phyloP scores from a whole-genome alignment of 2,329 filamentous ascomycete genomes.

The Cladosporium sp. region DNA sequence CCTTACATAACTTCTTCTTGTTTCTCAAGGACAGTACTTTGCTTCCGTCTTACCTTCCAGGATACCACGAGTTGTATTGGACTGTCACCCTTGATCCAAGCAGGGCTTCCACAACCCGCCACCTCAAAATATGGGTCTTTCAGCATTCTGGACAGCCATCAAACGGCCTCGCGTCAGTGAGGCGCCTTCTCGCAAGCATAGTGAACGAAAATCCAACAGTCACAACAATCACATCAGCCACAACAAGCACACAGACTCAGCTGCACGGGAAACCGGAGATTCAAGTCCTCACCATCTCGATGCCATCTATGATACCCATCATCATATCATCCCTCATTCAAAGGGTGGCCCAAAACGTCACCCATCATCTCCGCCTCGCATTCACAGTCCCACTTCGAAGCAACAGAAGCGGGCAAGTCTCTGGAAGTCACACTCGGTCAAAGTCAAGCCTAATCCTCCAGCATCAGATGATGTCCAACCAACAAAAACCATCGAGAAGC shows the following conservation, averaged over 20 bases:
- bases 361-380: slow-evolving; percentile 7
- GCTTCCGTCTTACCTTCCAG: neutral
- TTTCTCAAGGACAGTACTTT: neutral
- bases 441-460: neutral
- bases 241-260: neutral
- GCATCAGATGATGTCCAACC: neutral
- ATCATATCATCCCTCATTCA: neutral
- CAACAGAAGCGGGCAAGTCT: neutral
- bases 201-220: neutral
- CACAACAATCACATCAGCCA: neutral
- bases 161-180: slow-evolving; percentile 7
- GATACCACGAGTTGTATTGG: neutral
- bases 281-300: slow-evolving; percentile 3
- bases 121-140: slow-evolving; percentile 3
- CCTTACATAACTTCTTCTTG: neutral
- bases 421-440: neutral
- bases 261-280: neutral
- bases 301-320: slow-evolving; percentile 9
- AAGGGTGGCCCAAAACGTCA: neutral
- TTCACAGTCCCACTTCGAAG: slow-evolving; percentile 4
- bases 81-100: neutral
- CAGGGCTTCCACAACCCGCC: neutral
- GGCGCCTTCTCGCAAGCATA: slow-evolving; percentile 6
- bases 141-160: slow-evolving; percentile 10
- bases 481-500: neutral